A percentile compares a stretch with the other conserved stretches of the same genome.
Conservation (phyloP, 176 grass and related monocot species). For the Leersia perrieri region DNA sequence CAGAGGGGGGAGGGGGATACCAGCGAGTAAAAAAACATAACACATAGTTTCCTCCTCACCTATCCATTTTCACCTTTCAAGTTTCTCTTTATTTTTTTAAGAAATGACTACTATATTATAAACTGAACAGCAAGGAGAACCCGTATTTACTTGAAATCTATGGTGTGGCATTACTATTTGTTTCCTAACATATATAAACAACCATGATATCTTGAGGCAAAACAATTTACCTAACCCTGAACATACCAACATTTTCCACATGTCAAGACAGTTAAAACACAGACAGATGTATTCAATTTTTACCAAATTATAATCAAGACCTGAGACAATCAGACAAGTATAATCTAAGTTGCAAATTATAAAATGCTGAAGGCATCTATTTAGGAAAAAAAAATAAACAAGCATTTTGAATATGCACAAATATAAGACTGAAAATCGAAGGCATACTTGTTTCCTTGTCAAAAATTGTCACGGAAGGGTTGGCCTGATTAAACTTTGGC, state of each 20-base stretch:
- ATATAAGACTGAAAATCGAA: slow-evolving; percentile 28
- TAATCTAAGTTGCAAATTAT: slow-evolving; percentile 7
- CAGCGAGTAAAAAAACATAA: not conserved
- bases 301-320: slow-evolving; percentile 5
- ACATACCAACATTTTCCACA: not conserved
- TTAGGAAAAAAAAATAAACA: slow-evolving; percentile 12
- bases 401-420: slow-evolving; percentile 11
- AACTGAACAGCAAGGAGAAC: not conserved
- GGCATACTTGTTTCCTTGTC: slow-evolving; percentile 83
- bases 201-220: not conserved
- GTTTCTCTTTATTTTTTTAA: not conserved
- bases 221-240: not conserved
- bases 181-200: slow-evolving; percentile 15
- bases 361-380: slow-evolving; percentile 15
- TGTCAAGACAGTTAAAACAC: not conserved
- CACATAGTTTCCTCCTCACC: not conserved
- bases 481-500: slow-evolving; percentile 71
- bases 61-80: not conserved
- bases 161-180: not conserved
- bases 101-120: not conserved
- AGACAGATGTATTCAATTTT: not conserved
- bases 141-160: not conserved
- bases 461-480: slow-evolving; percentile 64
- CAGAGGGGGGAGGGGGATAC: not conserved
- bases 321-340: not conserved